Evolutionary conservation across 768 basidiomycete genomes (phyloP), one percentile per base, ranked within the genome.

Genomic region (Termitomyces sp.): DNA sequence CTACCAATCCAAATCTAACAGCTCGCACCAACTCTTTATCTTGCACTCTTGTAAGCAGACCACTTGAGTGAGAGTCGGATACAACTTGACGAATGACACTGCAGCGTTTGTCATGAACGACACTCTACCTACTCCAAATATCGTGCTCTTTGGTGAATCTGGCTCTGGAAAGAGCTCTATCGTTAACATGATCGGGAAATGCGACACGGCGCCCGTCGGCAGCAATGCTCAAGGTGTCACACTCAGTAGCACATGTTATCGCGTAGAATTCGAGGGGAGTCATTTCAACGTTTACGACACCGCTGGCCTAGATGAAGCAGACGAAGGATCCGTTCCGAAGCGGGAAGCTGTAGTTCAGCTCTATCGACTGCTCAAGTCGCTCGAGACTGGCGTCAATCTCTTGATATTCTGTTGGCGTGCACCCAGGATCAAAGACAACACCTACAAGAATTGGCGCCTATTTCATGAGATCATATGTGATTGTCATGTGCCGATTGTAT

Each of bases 81-180:
- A 5, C 4, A 44, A 24, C 42, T 18, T 44, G 20, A 44, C 20
- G 22, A 22, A 44, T 44, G 22, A 5, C 9, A 36, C 26, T 24
- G 34, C 18, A 37, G 36, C 2, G 20, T 22, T 2, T 16, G 10
- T 13, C 7, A 18, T 26, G 50, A 2, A 12, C 5, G 9, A 37
- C 36, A 15, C 3, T 4, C 1, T 2, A 24, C 39, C 49, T 9
- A 46, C 49, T 39, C 54, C 61, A 3, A 75, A 74, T 48, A 51
- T 78, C 48, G 64, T 78, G n/a, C 56, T 79, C 26, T 78, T 78
- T 48, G 77, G 77, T 0, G 75, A 77, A 53, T 68, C 73, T 0
- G 77, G 77, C 13, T 56, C 61, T 16, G 70, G 70, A 56, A 78
- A 79, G 58, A 75, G 76, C 62, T 76, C 73, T 16, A 64, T 77